Evolutionary conservation across 2,329 filamentous ascomycete genomes (phyloP).

Genomic region (Talaromyces sp.): DNA sequence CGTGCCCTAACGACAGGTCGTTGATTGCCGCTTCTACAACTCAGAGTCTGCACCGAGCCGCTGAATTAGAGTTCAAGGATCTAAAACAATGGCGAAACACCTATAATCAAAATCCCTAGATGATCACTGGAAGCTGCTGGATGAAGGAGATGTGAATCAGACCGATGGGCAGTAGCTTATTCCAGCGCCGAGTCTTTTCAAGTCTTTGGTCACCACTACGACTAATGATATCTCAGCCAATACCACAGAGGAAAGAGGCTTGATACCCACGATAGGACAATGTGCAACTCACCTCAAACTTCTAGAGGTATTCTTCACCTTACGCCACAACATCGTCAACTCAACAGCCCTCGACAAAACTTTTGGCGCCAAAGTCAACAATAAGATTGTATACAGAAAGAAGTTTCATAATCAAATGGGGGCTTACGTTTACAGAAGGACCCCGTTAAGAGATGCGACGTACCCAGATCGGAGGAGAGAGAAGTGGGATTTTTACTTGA

Average conservation of each 20-base stretch:
- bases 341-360: conserved; percentile 15
- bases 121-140: neutral
- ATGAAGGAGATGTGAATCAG: neutral
- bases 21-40: neutral
- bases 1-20: neutral
- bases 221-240: neutral
- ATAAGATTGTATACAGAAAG: conserved; percentile 6
- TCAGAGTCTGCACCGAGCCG: neutral
- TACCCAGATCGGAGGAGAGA: conserved; percentile 13
- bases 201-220: neutral
- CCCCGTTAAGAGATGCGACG: conserved; percentile 16
- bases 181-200: neutral
- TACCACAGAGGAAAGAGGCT: neutral
- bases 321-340: conserved; percentile 18
- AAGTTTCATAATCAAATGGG: neutral
- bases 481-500: conserved; percentile 21
- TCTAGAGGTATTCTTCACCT: conserved; percentile 17
- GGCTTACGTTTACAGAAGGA: neutral
- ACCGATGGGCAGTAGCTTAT: neutral
- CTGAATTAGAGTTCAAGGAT: neutral
- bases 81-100: neutral
- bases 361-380: conserved; percentile 15
- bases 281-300: conserved; percentile 23
- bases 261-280: conserved; percentile 4
- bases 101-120: neutral